These are phyloP conservation scores for Leptoxyphium fumago DNA, from an alignment of 2,329 filamentous ascomycete species.

Conservation along the genomic window DNA sequence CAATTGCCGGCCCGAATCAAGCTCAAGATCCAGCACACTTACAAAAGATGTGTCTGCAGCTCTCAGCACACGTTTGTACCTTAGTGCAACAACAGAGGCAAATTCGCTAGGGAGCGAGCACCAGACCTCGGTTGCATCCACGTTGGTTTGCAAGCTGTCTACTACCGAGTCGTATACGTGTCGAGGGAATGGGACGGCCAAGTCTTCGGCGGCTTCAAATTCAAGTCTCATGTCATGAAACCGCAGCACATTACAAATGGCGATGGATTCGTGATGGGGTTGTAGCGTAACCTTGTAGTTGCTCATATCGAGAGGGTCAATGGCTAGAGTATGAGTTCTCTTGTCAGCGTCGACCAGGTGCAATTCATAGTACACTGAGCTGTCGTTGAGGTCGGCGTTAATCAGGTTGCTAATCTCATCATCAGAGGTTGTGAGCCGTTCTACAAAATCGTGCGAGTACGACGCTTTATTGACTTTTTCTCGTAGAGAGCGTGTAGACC, in stretches of 20 bases:
- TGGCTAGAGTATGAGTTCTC: background rate
- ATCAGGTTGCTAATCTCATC: background rate
- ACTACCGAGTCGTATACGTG: background rate
- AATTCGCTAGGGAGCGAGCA: background rate
- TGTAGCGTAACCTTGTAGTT: background rate
- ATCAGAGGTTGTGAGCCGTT: background rate
- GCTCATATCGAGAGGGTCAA: background rate
- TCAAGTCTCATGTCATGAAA: background rate
- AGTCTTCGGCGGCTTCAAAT: background rate
- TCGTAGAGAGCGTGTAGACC: background rate
- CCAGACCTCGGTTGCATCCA: background rate
- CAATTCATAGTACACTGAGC: background rate
- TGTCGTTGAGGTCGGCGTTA: background rate
- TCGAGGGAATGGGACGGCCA: background rate
- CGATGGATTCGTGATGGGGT: background rate
- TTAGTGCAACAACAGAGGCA: background rate
- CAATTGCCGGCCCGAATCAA: background rate
- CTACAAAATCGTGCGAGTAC: background rate
- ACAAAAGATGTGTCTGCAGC: background rate
- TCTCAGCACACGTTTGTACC: background rate
- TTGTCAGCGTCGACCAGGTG: background rate
- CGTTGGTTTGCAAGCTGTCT: background rate
- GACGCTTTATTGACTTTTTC: background rate
- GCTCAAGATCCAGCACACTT: background rate
- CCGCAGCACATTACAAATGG: background rate